These are phyloP conservation scores for Cladophialophora exuberans DNA, from an alignment of 2,329 filamentous ascomycete genomes.

Conservation along the genomic window DNA sequence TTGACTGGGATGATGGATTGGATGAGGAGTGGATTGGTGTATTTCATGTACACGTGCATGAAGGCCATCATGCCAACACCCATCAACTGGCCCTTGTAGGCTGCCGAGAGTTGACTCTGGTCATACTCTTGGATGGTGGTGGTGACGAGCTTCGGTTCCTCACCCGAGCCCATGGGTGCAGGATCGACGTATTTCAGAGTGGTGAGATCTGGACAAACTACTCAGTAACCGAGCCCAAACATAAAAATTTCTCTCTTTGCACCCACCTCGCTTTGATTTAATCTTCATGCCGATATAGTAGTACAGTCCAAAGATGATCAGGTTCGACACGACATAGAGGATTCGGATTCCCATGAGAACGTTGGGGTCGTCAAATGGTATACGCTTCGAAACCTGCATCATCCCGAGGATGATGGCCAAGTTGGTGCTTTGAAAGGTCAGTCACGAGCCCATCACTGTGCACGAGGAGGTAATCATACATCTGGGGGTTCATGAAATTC, in stretches of 20 bases:
- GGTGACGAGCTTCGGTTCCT: constrained; percentile 94
- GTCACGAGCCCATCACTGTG: constrained; percentile 7
- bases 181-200: constrained; percentile 99
- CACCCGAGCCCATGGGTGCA: constrained; percentile 85
- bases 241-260: not conserved
- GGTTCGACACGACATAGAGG: constrained; percentile 70
- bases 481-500: constrained; percentile 24
- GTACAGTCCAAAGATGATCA: constrained; percentile 84
- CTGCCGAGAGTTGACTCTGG: constrained; percentile 76
- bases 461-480: constrained; percentile 7
- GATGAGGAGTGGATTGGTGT: constrained; percentile 98
- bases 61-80: constrained; percentile 97
- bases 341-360: constrained; percentile 67
- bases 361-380: constrained; percentile 88
- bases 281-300: constrained; percentile 82
- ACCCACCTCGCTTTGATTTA: constrained; percentile 93
- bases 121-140: constrained; percentile 98
- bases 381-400: constrained; percentile 97
- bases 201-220: constrained; percentile 71
- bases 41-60: constrained; percentile 99
- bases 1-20: constrained; percentile 99
- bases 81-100: constrained; percentile 92
- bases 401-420: constrained; percentile 93
- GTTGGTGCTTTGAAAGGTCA: constrained; percentile 70
- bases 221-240: not conserved